Conservation (phyloP, 352 stramenopile genomes). For the Globisporangium rhizosaccharum region DNA sequence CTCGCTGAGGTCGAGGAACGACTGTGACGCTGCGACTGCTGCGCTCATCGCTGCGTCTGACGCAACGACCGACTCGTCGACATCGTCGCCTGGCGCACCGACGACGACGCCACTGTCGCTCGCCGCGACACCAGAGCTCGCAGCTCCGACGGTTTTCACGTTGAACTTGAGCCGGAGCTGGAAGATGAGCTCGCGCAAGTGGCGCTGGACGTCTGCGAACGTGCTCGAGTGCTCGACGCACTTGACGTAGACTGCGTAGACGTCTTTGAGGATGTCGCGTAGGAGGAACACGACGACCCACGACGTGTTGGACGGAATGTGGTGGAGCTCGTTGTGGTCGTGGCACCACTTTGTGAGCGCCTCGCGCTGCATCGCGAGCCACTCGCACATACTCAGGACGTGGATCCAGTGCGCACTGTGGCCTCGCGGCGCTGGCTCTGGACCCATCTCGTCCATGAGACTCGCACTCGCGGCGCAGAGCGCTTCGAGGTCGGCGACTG, state of each 20-base stretch:
- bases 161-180: conserved; percentile 51
- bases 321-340: conserved; percentile 18
- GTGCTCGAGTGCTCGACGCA: conserved; percentile 21
- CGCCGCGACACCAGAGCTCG: not conserved
- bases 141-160: conserved; percentile 21
- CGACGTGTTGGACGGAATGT: conserved; percentile 21
- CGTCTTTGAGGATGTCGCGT: conserved; percentile 44
- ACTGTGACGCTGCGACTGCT: not conserved
- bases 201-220: conserved; percentile 36
- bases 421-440: conserved; percentile 10
- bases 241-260: conserved; percentile 24
- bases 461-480: conserved; percentile 19
- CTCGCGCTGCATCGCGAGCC: conserved; percentile 39
- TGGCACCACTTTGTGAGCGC: conserved; percentile 33
- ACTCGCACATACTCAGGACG: conserved; percentile 34
- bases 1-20: conserved; percentile 25
- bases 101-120: not conserved
- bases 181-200: conserved; percentile 40
- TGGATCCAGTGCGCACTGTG: conserved; percentile 31
- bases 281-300: conserved; percentile 45
- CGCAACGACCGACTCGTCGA: not conserved
- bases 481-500: conserved; percentile 28
- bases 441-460: conserved; percentile 19
- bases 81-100: conserved; percentile 2
- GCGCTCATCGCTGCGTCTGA: not conserved